These are phyloP conservation scores for Crithidia thermophila DNA, from an alignment of 208 protist genomes.

Conservation along the genomic window DNA sequence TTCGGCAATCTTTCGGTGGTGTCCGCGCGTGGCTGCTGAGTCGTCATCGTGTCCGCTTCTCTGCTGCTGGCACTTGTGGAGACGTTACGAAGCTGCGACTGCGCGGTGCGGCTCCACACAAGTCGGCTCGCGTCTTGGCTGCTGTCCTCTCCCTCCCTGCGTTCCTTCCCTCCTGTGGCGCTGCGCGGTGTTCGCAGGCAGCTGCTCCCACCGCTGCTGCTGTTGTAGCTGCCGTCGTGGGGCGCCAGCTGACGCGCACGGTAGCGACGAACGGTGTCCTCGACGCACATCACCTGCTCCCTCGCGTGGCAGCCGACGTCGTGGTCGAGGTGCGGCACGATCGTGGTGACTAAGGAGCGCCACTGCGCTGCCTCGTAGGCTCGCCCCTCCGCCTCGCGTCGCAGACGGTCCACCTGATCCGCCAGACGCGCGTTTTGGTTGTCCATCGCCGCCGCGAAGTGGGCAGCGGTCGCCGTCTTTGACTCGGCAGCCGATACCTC, in stretches of 20 bases:
- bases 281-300: slow-evolving; percentile 10
- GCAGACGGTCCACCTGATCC: slow-evolving; percentile 26
- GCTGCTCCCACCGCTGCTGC: neutral
- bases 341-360: slow-evolving; percentile 41
- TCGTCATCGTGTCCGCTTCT: too few species aligned
- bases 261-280: slow-evolving; percentile 21
- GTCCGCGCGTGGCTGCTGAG: too few species aligned
- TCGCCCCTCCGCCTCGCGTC: slow-evolving; percentile 26
- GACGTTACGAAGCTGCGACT: neutral
- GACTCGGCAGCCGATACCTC: neutral
- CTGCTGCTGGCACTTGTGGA: neutral
- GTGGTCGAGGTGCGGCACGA: slow-evolving; percentile 9
- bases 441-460: slow-evolving; percentile 10
- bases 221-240: neutral
- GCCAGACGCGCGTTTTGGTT: slow-evolving; percentile 30
- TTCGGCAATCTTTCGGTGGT: too few species aligned
- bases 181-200: neutral
- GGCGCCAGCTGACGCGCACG: neutral
- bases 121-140: slow-evolving; percentile 17
- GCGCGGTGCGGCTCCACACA: slow-evolving; percentile 29
- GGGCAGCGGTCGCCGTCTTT: slow-evolving; percentile 1
- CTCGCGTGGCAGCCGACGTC: slow-evolving; percentile 7
- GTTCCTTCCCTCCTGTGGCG: neutral
- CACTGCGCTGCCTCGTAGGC: slow-evolving; percentile 40
- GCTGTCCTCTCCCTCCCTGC: slow-evolving; percentile 7